A percentile compares a stretch with the other conserved stretches of the same genome.
phyloP scores from a whole-genome alignment of 139 green algal genomes.

The Picochlorum sp. region DNA sequence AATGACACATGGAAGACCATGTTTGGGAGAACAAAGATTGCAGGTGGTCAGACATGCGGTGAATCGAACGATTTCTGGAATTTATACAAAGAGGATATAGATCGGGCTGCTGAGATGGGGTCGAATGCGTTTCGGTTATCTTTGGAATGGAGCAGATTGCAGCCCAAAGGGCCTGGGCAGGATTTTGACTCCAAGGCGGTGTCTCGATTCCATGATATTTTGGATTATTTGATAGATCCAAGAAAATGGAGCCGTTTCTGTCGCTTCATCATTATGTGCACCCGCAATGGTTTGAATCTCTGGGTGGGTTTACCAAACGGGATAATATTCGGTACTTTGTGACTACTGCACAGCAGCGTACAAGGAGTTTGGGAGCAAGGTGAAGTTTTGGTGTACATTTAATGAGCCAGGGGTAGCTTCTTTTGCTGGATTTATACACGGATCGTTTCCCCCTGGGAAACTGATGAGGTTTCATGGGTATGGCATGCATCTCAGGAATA shows the following conservation, averaged over 20 bases:
- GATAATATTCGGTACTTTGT: conserved; percentile 73
- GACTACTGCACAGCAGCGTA: conserved; percentile 49
- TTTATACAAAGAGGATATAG: conserved; percentile 52
- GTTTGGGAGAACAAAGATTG: conserved; percentile 9
- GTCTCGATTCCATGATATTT: conserved; percentile 38
- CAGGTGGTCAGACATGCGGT: conserved; percentile 8
- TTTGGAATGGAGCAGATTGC: conserved; percentile 72
- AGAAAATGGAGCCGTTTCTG: conserved; percentile 56
- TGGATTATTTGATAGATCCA: conserved; percentile 27
- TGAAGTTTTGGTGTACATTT: conserved; percentile 71
- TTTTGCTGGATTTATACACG: conserved; percentile 64
- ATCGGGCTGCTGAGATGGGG: conserved; percentile 35
- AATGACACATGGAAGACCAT: conserved; percentile 6
- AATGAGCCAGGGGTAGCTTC: conserved; percentile 66
- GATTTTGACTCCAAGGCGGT: conserved; percentile 53
- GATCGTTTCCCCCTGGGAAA: conserved; percentile 55
- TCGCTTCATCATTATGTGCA: conserved; percentile 82
- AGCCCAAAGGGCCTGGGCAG: conserved; percentile 33
- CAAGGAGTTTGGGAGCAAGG: conserved; percentile 45
- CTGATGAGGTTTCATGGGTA: conserved; percentile 28
- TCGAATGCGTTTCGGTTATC: conserved; percentile 69
- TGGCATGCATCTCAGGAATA: conserved; percentile 27
- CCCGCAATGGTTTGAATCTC: conserved; percentile 70
- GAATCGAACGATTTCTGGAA: conserved; percentile 63
- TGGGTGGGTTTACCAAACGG: conserved; percentile 60